Evolutionary conservation across 768 basidiomycete species (phyloP).

Genomic region (Panaeolus cyanescens): DNA sequence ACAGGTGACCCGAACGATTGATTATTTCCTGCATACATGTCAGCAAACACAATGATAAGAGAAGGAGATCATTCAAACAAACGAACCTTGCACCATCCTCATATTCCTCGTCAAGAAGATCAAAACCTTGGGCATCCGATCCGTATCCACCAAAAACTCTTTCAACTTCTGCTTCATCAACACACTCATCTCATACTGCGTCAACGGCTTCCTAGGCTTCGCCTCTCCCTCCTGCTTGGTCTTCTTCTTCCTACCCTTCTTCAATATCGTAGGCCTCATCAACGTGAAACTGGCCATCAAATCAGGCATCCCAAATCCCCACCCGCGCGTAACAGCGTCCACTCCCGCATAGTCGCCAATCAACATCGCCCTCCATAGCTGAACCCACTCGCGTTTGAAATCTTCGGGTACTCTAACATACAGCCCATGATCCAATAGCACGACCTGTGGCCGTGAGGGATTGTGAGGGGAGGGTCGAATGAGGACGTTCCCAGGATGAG

Average conservation of each 20-base stretch:
- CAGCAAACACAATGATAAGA: conserved; percentile 11
- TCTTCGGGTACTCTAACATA: conserved; percentile 72
- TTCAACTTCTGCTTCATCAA: conserved; percentile 67
- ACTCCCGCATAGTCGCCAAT: conserved; percentile 56
- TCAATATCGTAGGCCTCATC: conserved; percentile 57
- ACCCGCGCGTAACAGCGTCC: conserved; percentile 50
- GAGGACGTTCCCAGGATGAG: conserved; percentile 79
- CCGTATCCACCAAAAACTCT: conserved; percentile 70
- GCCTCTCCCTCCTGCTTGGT: conserved; percentile 22
- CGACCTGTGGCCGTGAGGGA: conserved; percentile 57
- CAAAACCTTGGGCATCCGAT: conserved; percentile 76
- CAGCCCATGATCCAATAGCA: conserved; percentile 91
- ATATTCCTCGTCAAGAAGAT: conserved; percentile 79
- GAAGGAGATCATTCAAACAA: conserved; percentile 21
- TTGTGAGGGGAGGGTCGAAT: conserved; percentile 58
- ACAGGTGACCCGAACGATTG: conserved; percentile 84
- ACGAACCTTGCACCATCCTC: conserved; percentile 59
- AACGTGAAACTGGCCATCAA: conserved; percentile 74
- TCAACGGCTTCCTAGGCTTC: conserved; percentile 33
- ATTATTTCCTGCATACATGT: conserved; percentile 58
- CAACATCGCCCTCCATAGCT: conserved; percentile 71
- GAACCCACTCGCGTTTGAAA: conserved; percentile 77
- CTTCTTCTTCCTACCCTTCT: conserved; percentile 32
- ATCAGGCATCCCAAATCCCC: conserved; percentile 75
- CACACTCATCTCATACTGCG: conserved; percentile 71